phyloP scores from a whole-genome alignment of 176 grass and related monocot species.

The Aegilops bicornis region DNA sequence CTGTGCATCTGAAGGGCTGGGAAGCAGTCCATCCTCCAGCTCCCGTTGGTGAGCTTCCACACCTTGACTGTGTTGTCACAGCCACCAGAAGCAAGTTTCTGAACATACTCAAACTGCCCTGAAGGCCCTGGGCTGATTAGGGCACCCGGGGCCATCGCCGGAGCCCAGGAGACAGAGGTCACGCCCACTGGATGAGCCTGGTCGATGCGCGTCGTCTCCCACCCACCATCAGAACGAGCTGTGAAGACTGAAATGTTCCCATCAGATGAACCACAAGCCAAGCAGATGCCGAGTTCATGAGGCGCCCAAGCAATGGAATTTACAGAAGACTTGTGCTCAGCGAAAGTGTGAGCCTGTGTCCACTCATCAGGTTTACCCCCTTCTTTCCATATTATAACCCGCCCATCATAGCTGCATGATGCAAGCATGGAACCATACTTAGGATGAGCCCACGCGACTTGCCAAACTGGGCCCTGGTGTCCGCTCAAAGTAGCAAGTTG shows the following conservation, averaged over 20 bases:
- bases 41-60: conserved; percentile 71
- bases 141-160: conserved; percentile 51
- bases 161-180: conserved; percentile 73
- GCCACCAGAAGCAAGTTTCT: conserved; percentile 73
- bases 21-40: conserved; percentile 80
- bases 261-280: conserved; percentile 74
- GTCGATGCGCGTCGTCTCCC: conserved; percentile 70
- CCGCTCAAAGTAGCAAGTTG: conserved; percentile 70
- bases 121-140: conserved; percentile 52
- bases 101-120: conserved; percentile 58
- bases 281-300: conserved; percentile 66
- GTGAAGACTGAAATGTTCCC: conserved; percentile 78
- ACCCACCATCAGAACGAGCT: conserved; percentile 61
- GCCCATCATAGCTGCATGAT: conserved; percentile 71
- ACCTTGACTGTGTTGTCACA: conserved; percentile 84
- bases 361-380: conserved; percentile 77
- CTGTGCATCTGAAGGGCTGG: conserved; percentile 67
- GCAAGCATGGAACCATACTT: conserved; percentile 80
- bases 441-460: conserved; percentile 71
- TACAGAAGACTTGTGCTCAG: conserved; percentile 72
- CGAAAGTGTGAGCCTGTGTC: conserved; percentile 46
- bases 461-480: conserved; percentile 78
- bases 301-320: conserved; percentile 82
- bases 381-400: conserved; percentile 81
- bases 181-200: conserved; percentile 71